Conservation (phyloP, 2,329 filamentous ascomycete genomes). For the Colletotrichum sp. region DNA sequence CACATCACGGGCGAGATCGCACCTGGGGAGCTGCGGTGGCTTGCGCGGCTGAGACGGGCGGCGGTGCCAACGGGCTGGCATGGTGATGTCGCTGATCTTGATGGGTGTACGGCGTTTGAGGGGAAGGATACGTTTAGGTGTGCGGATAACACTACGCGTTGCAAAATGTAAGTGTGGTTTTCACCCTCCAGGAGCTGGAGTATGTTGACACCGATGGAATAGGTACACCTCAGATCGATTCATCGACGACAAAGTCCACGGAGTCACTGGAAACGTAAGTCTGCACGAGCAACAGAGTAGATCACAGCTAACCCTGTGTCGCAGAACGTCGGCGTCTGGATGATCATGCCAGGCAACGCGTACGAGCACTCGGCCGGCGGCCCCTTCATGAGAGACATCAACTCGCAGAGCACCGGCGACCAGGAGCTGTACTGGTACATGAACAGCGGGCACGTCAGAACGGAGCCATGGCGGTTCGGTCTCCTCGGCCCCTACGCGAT, state of each 20-base stretch:
- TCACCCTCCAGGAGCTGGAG: not conserved
- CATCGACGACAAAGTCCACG: slow-evolving; percentile 65
- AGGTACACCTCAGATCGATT: slow-evolving; percentile 62
- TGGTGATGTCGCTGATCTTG: slow-evolving; percentile 25
- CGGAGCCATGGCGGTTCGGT: slow-evolving; percentile 60
- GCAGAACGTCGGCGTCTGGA: slow-evolving; percentile 47
- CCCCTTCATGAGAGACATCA: slow-evolving; percentile 61
- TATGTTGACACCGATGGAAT: not conserved
- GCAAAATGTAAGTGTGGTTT: slow-evolving; percentile 1
- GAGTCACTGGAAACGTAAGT: slow-evolving; percentile 31
- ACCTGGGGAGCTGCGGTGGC: slow-evolving; percentile 27
- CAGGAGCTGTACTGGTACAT: slow-evolving; percentile 65
- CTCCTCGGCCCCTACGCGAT: slow-evolving; percentile 65
- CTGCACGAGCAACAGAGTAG: not conserved
- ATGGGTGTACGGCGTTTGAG: slow-evolving; percentile 25
- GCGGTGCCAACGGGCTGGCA: slow-evolving; percentile 26
- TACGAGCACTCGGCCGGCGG: slow-evolving; percentile 65
- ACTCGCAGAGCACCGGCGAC: slow-evolving; percentile 59
- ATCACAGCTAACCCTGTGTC: slow-evolving; percentile 21
- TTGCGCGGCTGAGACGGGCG: slow-evolving; percentile 23
- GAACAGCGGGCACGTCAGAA: slow-evolving; percentile 63
- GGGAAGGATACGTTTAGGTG: slow-evolving; percentile 24
- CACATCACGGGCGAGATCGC: slow-evolving; percentile 27
- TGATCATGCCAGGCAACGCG: slow-evolving; percentile 48
- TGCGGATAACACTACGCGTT: slow-evolving; percentile 15